phyloP scores from a whole-genome alignment of 306 rosid species.

The Carpinus viminea region DNA sequence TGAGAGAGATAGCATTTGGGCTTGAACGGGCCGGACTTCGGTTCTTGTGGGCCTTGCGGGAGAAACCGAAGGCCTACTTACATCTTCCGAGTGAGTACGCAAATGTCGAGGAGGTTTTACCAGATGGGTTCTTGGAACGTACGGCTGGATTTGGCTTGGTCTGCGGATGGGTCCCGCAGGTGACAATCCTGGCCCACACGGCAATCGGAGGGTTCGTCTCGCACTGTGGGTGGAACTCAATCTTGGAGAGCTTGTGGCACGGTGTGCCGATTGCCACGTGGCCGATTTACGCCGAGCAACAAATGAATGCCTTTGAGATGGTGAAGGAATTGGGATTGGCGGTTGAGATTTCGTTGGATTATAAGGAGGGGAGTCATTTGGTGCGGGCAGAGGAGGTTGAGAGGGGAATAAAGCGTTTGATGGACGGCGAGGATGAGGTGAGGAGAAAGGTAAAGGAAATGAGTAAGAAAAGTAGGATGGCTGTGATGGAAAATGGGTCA shows the following conservation, averaged over 20 bases:
- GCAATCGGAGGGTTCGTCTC: constrained; percentile 60
- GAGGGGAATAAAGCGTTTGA: constrained; percentile 29
- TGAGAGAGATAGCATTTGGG: constrained; percentile 37
- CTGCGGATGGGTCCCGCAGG: constrained; percentile 62
- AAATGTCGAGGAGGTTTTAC: constrained; percentile 14
- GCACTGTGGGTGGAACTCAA: constrained; percentile 72
- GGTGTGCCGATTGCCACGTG: constrained; percentile 67
- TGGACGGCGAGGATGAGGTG: constrained; percentile 32
- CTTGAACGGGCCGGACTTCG: constrained; percentile 37
- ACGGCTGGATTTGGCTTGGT: constrained; percentile 42
- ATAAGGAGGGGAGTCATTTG: constrained; percentile 35
- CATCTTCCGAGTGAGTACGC: constrained; percentile 23
- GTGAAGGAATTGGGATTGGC: constrained; percentile 61
- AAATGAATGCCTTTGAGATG: constrained; percentile 63
- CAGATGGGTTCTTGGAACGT: constrained; percentile 42
- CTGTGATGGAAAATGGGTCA: constrained; percentile 20
- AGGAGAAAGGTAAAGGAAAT: constrained; percentile 45
- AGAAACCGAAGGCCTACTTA: constrained; percentile 36
- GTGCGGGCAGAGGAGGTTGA: constrained; percentile 46
- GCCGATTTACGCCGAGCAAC: constrained; percentile 59
- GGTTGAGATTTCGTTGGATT: constrained; percentile 52
- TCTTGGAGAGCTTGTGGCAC: constrained; percentile 60
- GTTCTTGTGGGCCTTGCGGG: constrained; percentile 51
- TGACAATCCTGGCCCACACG: constrained; percentile 39
- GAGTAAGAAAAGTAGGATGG: constrained; percentile 26